Conservation (phyloP, 129 eudicot genomes). For the Dittrichia graveolens region DNA sequence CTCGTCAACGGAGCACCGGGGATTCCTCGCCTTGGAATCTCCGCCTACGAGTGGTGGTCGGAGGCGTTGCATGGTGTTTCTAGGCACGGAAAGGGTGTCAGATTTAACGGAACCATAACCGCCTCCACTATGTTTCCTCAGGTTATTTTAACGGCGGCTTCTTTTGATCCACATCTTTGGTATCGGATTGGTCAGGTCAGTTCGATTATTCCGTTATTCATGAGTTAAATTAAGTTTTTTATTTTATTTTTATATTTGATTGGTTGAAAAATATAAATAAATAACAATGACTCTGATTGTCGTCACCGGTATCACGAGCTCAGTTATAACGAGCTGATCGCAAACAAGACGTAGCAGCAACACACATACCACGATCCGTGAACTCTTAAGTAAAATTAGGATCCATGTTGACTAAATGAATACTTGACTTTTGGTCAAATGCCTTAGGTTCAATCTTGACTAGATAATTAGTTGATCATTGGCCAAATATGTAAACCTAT, state of each 20-base stretch:
- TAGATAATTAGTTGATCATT: too few relatives aligned
- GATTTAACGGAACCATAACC: constrained; percentile 41
- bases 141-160: constrained; percentile 68
- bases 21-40: constrained; percentile 70
- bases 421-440: background rate
- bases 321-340: too few relatives aligned
- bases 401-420: background rate
- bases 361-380: too few relatives aligned
- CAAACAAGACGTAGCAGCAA: too few relatives aligned
- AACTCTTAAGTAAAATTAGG: background rate
- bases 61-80: constrained; percentile 87
- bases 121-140: constrained; percentile 83
- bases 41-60: constrained; percentile 90
- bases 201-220: background rate
- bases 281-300: too few relatives aligned
- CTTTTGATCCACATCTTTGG: constrained; percentile 73
- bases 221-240: background rate
- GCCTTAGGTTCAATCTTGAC: too few relatives aligned
- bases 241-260: background rate
- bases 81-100: constrained; percentile 51
- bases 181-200: constrained; percentile 71
- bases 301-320: too few relatives aligned
- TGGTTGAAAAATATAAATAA: too few relatives aligned
- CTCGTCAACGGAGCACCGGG: constrained; percentile 68
- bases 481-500: too few relatives aligned